Evolutionary conservation across 1,284 basidiomycete genomes (phyloP).

Genomic region (Rhodotorula sp.): DNA sequence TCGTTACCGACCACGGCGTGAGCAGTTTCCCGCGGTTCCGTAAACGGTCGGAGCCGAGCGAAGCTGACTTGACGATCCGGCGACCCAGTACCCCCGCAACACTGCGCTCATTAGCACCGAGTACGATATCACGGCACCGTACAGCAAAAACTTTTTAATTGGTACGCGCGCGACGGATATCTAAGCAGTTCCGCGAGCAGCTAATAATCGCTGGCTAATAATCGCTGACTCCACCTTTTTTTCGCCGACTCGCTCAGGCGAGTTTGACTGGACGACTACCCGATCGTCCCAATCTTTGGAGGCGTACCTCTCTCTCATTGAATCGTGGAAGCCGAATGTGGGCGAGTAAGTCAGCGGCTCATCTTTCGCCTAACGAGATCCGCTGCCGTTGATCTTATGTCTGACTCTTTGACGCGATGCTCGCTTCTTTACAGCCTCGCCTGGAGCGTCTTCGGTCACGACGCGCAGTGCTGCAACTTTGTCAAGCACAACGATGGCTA

Average conservation of each 20-base stretch:
- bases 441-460: slow-evolving; percentile 23
- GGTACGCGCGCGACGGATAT: background rate
- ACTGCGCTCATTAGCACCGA: slow-evolving; percentile 7
- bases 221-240: background rate
- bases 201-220: too few species aligned
- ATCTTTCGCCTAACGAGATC: background rate
- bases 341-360: slow-evolving; percentile 7
- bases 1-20: slow-evolving; percentile 26
- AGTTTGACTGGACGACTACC: slow-evolving; percentile 4
- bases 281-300: background rate
- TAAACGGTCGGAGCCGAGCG: too few species aligned
- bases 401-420: too few species aligned
- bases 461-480: slow-evolving; percentile 31
- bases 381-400: background rate
- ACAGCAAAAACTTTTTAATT: slow-evolving; percentile 1
- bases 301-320: background rate
- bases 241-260: background rate
- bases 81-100: slow-evolving; percentile 15
- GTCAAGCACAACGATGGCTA: slow-evolving; percentile 28
- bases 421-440: background rate
- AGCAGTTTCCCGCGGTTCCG: background rate
- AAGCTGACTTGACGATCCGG: background rate
- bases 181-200: background rate
- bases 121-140: background rate
- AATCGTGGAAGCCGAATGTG: slow-evolving; percentile 1